Percentiles rank a stretch among this genome's conserved stretches.
Conservation (phyloP, 441 rosid species). For the Mallotus japonicus region DNA sequence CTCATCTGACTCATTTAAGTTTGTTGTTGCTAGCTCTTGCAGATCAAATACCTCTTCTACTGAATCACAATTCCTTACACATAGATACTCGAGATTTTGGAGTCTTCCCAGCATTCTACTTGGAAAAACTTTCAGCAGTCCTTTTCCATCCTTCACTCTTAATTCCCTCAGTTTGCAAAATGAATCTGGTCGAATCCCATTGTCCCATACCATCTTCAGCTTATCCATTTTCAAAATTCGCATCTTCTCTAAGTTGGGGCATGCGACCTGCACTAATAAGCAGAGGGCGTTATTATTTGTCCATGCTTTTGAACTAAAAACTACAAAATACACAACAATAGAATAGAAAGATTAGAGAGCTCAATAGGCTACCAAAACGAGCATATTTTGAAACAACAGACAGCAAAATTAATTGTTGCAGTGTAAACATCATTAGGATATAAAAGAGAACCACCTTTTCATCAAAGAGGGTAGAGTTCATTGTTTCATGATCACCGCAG, state of each 20-base stretch:
- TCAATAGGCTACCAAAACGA: no score
- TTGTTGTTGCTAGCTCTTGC: neutral
- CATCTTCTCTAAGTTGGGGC: constrained; percentile 12
- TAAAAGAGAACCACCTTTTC: constrained; percentile 12
- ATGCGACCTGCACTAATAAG: constrained; percentile 14
- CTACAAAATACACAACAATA: no score
- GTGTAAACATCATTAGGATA: no score
- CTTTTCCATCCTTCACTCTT: no score
- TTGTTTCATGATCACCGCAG: neutral
- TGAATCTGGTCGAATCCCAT: no score
- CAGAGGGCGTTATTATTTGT: no score
- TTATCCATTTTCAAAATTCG: neutral
- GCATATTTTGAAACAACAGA: no score
- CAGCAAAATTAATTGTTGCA: no score
- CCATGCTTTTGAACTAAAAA: no score
- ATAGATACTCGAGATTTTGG: neutral
- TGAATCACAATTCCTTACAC: constrained; percentile 10
- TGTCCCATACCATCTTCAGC: neutral
- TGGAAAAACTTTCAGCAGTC: constrained; percentile 16
- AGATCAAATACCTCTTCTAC: constrained; percentile 23
- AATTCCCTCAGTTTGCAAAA: no score
- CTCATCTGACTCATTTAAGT: no score
- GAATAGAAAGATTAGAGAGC: no score
- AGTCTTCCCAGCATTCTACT: neutral
- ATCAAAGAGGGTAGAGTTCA: constrained; percentile 13